Percentiles rank a stretch among this genome's conserved stretches.
These are phyloP conservation scores for Berberis thunbergii DNA, from an alignment of 164 flowering plant genomes.

Conservation along the genomic window DNA sequence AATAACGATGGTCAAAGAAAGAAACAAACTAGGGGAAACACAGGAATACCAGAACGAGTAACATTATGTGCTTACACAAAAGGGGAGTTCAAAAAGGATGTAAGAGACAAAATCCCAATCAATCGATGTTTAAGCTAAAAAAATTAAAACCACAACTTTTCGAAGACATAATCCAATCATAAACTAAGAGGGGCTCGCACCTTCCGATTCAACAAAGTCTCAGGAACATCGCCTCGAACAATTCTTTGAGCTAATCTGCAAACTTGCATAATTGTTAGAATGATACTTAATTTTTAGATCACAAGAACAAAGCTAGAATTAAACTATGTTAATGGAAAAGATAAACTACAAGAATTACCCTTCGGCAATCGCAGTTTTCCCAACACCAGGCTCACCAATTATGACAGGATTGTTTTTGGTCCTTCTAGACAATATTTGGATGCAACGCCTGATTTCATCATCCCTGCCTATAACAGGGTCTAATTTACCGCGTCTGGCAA, in stretches of 20 bases:
- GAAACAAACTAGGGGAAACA: no score
- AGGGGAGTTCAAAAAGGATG: no score
- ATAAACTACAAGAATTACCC: constrained; percentile 35
- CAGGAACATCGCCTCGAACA: constrained; percentile 96
- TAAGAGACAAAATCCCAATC: no score
- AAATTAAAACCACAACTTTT: no score
- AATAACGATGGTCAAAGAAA: no score
- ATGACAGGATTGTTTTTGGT: constrained; percentile 97
- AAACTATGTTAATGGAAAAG: no score
- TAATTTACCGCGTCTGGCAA: constrained; percentile 91
- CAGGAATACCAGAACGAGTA: no score
- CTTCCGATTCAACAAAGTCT: constrained; percentile 75
- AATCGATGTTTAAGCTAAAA: no score
- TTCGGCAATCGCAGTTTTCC: constrained; percentile 98
- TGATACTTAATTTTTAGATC: no score
- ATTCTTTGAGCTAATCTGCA: constrained; percentile 93
- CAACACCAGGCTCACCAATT: constrained; percentile 99
- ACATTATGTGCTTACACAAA: no score
- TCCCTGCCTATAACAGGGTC: constrained; percentile 98
- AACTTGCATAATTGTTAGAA: neutral
- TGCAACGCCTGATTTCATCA: constrained; percentile 96
- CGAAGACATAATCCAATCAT: neutral
- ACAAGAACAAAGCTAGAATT: no score
- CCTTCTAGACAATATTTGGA: constrained; percentile 82
- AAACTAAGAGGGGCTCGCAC: constrained; percentile 19